These are phyloP conservation scores for Aspergillus avenaceus DNA, from an alignment of 495 filamentous ascomycete genomes.

Conservation along the genomic window DNA sequence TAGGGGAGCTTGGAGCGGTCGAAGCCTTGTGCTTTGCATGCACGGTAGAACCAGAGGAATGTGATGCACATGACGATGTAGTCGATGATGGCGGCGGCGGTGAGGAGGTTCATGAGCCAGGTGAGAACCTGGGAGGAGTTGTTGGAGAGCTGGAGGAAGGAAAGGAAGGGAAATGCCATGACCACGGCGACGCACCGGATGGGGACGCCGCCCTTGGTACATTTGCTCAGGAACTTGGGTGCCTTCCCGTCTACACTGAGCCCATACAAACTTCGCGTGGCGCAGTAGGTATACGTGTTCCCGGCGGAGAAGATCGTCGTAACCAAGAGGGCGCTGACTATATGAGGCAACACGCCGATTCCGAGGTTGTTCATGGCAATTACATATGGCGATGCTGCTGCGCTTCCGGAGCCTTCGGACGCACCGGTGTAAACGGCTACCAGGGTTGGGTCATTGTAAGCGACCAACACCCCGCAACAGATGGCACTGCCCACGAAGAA, in stretches of 20 bases:
- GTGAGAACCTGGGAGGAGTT: conserved; percentile 23
- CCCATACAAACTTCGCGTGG: conserved; percentile 66
- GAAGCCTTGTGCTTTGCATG: conserved; percentile 51
- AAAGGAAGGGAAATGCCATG: conserved; percentile 38
- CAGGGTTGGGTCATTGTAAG: conserved; percentile 52
- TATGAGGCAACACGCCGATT: conserved; percentile 61
- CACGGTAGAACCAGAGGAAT: conserved; percentile 54
- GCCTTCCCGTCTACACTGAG: conserved; percentile 61
- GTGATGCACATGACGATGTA: conserved; percentile 50
- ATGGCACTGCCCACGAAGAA: conserved; percentile 73
- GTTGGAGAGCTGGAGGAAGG: conserved; percentile 23
- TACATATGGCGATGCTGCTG: conserved; percentile 70
- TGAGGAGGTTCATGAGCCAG: conserved; percentile 32
- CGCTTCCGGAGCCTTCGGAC: conserved; percentile 46
- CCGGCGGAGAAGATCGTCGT: conserved; percentile 74
- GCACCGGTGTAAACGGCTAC: conserved; percentile 60
- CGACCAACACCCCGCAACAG: conserved; percentile 62
- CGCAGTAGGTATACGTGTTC: conserved; percentile 76
- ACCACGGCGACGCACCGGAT: conserved; percentile 39
- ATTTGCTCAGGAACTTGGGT: conserved; percentile 51
- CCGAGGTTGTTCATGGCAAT: conserved; percentile 72
- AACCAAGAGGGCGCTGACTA: conserved; percentile 70
- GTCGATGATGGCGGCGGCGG: conserved; percentile 47
- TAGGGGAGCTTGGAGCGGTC: conserved; percentile 52
- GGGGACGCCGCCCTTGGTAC: conserved; percentile 43